Evolutionary conservation across 2,329 filamentous ascomycete genomes (phyloP), one percentile per base, ranked within the genome.

Genomic region (Hypoxylon sp.): DNA sequence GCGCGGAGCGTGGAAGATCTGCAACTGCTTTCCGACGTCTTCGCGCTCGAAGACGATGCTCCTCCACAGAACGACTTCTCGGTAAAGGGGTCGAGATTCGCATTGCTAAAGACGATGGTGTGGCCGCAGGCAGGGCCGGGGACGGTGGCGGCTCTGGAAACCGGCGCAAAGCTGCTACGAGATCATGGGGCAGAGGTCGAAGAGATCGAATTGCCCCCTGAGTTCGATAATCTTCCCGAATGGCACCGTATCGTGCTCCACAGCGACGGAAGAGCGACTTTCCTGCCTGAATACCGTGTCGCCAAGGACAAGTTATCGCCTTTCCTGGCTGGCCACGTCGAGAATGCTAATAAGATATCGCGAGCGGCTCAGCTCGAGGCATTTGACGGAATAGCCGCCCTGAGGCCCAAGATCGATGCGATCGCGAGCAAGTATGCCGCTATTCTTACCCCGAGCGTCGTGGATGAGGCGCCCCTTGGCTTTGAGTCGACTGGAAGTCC

Each of bases 381-480:
- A 0, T 85, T 85, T 42, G 87, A 91, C 67, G 77, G 78, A 0
- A 80, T 86, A 16, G 84, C 86, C 0, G 78, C 79, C 0, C 76
- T 87, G 14, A 77, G 88, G 28, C 85, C 87, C 0, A 77, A 81
- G 16, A 81, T 86, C 3, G 88, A 91, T 68, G 77, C 74, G 1
- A 80, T 90, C 3, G 80, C 82, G 0, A 75, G 75, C 0, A 72
- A 76, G 14, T 90, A 88, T 62, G 82, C 80, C 12, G 86, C 85
- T 0, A 79, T 90, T 0, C 68, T 91, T 8, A 84, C 82, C 0
- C 88, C 88, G 0, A 89, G 87, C 69, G 85, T 84, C 0, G 71
- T 82, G 0, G 89, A 88, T 57, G 87, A 88, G 68, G 88, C 88
- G 0, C 87, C 88, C 0, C 59, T 81, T 0, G 88, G 87, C 0